Conservation (phyloP, 129 eudicot species). For the Sambucus nigra region DNA sequence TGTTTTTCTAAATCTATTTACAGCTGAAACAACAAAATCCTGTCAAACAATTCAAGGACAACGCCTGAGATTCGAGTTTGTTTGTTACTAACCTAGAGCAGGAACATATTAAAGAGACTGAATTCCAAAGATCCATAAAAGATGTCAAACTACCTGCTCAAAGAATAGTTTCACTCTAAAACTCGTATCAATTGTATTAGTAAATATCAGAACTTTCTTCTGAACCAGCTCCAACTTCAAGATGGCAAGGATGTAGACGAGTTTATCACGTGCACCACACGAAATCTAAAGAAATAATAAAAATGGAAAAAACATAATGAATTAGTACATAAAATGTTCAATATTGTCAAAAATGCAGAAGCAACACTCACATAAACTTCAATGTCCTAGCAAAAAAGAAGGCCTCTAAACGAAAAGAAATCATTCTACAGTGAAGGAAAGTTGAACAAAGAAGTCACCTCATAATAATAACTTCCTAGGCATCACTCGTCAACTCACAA, state of each 20-base stretch:
- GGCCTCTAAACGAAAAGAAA: background rate
- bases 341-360: background rate
- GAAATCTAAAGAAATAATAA: slow-evolving; percentile 47
- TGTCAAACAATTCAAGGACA: too few species aligned
- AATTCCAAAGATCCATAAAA: background rate
- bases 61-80: too few species aligned
- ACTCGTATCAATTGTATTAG: slow-evolving; percentile 86
- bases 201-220: slow-evolving; percentile 76
- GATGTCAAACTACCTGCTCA: slow-evolving; percentile 64
- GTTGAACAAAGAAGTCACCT: background rate
- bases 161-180: slow-evolving; percentile 74
- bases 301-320: background rate
- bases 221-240: slow-evolving; percentile 84
- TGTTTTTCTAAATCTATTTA: too few species aligned
- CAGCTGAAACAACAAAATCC: too few species aligned
- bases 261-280: slow-evolving; percentile 78
- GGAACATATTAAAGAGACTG: background rate
- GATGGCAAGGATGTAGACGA: slow-evolving; percentile 70
- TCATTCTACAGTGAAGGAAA: background rate
- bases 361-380: background rate
- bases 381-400: background rate
- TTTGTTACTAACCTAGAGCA: background rate
- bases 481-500: background rate
- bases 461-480: background rate
- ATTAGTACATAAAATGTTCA: background rate